Base-by-base conservation (phyloP, 495 filamentous ascomycete genomes). In the Talaromyces trachyspermus region DNA sequence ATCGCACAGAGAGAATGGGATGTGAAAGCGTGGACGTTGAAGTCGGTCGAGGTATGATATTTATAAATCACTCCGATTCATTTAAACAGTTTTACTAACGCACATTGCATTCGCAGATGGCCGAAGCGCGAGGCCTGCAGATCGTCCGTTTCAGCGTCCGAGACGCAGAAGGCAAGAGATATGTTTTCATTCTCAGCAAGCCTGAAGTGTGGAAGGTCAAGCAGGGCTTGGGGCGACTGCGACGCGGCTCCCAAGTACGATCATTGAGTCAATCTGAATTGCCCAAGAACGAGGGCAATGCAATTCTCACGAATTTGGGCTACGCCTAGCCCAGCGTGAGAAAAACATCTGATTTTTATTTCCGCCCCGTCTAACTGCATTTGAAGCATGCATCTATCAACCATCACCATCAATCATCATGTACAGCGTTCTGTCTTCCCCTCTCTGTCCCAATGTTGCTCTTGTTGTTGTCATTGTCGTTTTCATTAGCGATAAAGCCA, bases 1-100 rank as follows among this genome's bases (percentile, higher is more conserved):
- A 84, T 95, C 2, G 80, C 84, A 15, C 88, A 95, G 61, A 78
- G 92, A 40, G 94, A 97, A 67, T 98, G 94, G 94, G 92, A 98
- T 60, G 78, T 96, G 62, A 96, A 96, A 60, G 90, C 91, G 14
- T 96, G 92, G 92, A 95, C 88, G 10, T 77, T 98, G 66, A 95
- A 90, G 64, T 70, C 82, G 20, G 80, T 92, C 53, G 92, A 98
- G 72, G 83, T 96, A 62, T 90, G 87, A 80, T 89, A 84, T 54
- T 81, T 41, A 20, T 14, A 9, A n/a, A n/a, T n/a, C n/a, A n/a
- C n/a, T n/a, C n/a, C n/a, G n/a, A n/a, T n/a, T n/a, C n/a, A n/a
- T 65, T 65, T 44, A 60, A 56, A 4, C 41, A 54, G 6, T 48
- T 22, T 40, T 15, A 39, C 57, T 57, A 48, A 57, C 56, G n/a